Conservation (phyloP, 805 yeast species). For the Saturnispora sekii region DNA sequence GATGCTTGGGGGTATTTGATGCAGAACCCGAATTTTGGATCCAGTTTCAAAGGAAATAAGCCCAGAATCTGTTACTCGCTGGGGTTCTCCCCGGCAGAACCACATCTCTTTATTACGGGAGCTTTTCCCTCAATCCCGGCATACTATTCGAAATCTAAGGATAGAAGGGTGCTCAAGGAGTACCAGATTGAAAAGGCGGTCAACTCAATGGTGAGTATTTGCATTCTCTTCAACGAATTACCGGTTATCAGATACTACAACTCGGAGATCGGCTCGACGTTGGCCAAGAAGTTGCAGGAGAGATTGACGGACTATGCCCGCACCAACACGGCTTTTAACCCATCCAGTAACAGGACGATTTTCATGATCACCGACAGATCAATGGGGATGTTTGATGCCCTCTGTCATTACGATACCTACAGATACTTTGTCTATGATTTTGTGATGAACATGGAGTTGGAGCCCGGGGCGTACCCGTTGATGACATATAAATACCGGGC, state of each 20-base stretch:
- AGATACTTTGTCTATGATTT: constrained; percentile 88
- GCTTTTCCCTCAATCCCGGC: constrained; percentile 53
- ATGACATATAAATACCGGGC: constrained; percentile 21
- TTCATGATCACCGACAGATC: constrained; percentile 76
- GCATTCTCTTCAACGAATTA: constrained; percentile 76
- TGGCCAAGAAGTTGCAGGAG: constrained; percentile 64
- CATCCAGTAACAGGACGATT: constrained; percentile 39
- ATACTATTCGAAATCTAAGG: constrained; percentile 52
- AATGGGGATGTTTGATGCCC: constrained; percentile 71
- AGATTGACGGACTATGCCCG: constrained; percentile 71
- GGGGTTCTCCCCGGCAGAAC: constrained; percentile 56
- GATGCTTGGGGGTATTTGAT: constrained; percentile 17
- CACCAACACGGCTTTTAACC: constrained; percentile 54
- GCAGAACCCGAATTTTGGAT: constrained; percentile 8
- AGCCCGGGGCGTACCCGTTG: constrained; percentile 19
- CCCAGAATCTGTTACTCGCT: constrained; percentile 30
- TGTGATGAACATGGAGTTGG: constrained; percentile 20
- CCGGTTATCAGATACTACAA: constrained; percentile 75
- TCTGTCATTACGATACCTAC: constrained; percentile 82
- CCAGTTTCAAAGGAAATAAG: neutral
- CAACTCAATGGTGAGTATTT: constrained; percentile 54
- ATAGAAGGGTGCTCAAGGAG: constrained; percentile 47
- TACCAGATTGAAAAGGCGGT: constrained; percentile 53
- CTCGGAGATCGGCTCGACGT: constrained; percentile 38
- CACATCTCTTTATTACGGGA: constrained; percentile 62